Base-by-base conservation (phyloP, 495 filamentous ascomycete genomes). In the Talaromyces stipitatus region DNA sequence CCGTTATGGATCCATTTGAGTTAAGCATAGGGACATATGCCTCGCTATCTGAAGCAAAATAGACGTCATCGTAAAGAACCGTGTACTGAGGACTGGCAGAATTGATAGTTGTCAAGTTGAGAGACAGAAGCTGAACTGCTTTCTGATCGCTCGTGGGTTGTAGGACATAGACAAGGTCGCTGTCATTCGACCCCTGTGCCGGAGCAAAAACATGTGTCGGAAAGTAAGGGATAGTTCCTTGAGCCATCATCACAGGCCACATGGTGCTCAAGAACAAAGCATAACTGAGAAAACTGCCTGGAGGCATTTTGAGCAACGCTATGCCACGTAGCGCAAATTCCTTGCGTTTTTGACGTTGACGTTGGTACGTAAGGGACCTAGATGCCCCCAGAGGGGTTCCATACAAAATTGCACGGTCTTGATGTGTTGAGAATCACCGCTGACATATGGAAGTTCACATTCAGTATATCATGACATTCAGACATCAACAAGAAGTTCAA, bases 161-260 rank as follows among this genome's bases (percentile, higher is more conserved):
- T 58, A 92, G 80, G 56, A 91, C 73, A 65, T 91, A 92, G 30
- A 73, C 68, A 55, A 77, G 57, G 2, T 72, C 68, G 43, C 75
- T 66, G 60, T 76, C 76, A 38, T 79, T 72, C n/a, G 23, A 29
- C 16, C 3, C 14, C 28, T 69, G 65, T 10, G 80, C 66, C 4
- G 85, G 72, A 29, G 89, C 74, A 46, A 81, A 72, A 18, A 92
- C 77, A 22, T 76, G 79, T 0, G 91, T 88, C 0, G 91, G 89
- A 23, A 80, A 82, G 74, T 95, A 95, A 28, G 89, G 89, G 23
- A 90, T 73, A 22, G 74, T 67, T 55, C 78, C 63, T 60, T 43
- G 50, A 52, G 50, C 29, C 50, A 66, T 58, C 58, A 30, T 55
- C 45, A 41, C 54, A 50, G 64, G 61, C 61, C 63, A 62, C 55